phyloP scores from a whole-genome alignment of 345 rosid species.

The Brassica rapa region DNA sequence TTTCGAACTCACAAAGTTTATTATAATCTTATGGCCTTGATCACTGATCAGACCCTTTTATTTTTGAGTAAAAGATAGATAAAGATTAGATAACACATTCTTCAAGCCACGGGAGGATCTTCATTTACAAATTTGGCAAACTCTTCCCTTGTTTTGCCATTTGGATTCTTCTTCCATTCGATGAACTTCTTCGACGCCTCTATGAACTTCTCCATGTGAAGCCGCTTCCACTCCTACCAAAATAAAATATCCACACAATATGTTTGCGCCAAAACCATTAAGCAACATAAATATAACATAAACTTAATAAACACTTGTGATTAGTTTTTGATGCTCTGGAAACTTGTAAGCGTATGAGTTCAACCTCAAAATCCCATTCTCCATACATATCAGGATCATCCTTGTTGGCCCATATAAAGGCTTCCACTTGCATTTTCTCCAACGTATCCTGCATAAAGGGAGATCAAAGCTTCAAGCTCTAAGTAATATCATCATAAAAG shows the following conservation, averaged over 20 bases:
- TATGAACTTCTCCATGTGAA: slow-evolving; percentile 65
- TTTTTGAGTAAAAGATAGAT: neutral
- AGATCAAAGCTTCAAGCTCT: neutral
- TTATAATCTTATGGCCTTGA: neutral
- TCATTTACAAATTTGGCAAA: slow-evolving; percentile 54
- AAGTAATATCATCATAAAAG: neutral
- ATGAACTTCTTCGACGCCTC: slow-evolving; percentile 62
- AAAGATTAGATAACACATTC: neutral
- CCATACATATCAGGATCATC: slow-evolving; percentile 78
- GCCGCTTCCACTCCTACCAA: slow-evolving; percentile 65
- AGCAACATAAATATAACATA: neutral
- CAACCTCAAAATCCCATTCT: slow-evolving; percentile 91
- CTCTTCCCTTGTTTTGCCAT: slow-evolving; percentile 61
- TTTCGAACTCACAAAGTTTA: slow-evolving; percentile 8
- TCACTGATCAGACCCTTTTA: neutral
- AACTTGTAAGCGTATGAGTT: neutral
- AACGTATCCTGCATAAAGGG: slow-evolving; percentile 51
- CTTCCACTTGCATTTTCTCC: slow-evolving; percentile 49
- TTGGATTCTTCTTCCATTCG: slow-evolving; percentile 68
- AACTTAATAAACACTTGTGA: neutral
- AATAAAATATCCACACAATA: neutral
- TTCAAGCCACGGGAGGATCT: slow-evolving; percentile 31
- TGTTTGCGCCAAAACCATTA: neutral
- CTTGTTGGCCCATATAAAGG: slow-evolving; percentile 64
- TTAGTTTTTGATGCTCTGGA: neutral